A percentile compares a stretch with the other conserved stretches of the same genome.
Conservation (phyloP, 345 rosid genomes). For the Eucalyptus fibrosa region DNA sequence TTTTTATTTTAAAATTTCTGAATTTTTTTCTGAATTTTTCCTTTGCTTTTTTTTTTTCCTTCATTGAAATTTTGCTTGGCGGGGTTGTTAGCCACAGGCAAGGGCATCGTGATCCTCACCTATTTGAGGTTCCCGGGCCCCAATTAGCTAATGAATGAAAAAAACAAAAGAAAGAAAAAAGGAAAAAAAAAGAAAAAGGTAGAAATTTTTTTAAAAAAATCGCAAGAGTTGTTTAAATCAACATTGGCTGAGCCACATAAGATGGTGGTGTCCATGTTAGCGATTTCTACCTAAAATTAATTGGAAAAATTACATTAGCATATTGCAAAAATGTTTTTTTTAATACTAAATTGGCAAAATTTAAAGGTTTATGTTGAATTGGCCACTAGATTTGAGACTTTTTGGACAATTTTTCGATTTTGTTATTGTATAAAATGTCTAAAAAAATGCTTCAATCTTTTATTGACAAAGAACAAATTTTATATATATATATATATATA, state of each 20-base stretch:
- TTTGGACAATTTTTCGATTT: background rate
- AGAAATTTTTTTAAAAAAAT: background rate
- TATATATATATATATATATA: too few species aligned
- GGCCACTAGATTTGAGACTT: background rate
- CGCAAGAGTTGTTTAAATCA: background rate
- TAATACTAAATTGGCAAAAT: background rate
- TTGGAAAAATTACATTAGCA: background rate
- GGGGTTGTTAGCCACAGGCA: background rate
- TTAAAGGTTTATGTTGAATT: background rate
- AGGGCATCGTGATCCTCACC: background rate
- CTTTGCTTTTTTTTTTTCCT: background rate
- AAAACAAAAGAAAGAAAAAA: background rate
- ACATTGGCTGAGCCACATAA: background rate
- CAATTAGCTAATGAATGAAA: background rate
- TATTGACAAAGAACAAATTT: background rate
- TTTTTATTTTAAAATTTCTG: background rate
- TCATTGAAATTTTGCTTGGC: too few species aligned
- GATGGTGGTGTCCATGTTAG: background rate
- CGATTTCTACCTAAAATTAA: background rate
- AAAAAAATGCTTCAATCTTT: background rate
- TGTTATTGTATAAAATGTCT: background rate
- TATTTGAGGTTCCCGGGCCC: too few species aligned
- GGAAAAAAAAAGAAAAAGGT: background rate
- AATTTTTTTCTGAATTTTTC: background rate
- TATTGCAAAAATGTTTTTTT: background rate